Evolutionary conservation across 495 filamentous ascomycete species (phyloP).

Genomic region (Penicillium tannophilum): DNA sequence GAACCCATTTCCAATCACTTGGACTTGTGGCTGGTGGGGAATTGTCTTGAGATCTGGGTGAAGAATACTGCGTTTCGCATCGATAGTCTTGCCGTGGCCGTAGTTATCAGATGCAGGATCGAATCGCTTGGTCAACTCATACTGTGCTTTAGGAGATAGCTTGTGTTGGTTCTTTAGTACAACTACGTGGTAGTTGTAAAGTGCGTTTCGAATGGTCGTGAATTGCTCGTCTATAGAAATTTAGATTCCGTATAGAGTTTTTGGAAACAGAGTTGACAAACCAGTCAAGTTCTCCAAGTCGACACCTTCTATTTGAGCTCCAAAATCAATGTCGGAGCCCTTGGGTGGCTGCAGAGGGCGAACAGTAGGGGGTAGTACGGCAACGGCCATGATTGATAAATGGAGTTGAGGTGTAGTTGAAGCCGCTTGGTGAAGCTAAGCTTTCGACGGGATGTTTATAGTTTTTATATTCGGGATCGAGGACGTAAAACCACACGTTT

Average conservation of each 20-base stretch:
- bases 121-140: constrained; percentile 68
- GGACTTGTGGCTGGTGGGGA: constrained; percentile 76
- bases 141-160: constrained; percentile 67
- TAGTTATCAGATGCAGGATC: constrained; percentile 64
- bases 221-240: constrained; percentile 58
- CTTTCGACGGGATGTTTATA: neutral
- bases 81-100: constrained; percentile 72
- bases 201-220: constrained; percentile 55
- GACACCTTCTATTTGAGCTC: constrained; percentile 55
- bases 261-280: constrained; percentile 8
- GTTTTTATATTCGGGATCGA: constrained; percentile 7
- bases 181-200: constrained; percentile 65
- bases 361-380: constrained; percentile 24
- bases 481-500: neutral
- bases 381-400: constrained; percentile 5
- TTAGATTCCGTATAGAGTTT: neutral
- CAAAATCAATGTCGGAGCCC: constrained; percentile 60
- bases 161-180: constrained; percentile 67
- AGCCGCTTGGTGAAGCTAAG: neutral
- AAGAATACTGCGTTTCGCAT: constrained; percentile 66
- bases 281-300: constrained; percentile 62
- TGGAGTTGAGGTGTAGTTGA: neutral
- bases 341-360: constrained; percentile 44
- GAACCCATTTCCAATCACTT: constrained; percentile 74
- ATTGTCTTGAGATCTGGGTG: constrained; percentile 79